Conservation (phyloP, 768 basidiomycete species). For the Leccinum olivaceopallidum region DNA sequence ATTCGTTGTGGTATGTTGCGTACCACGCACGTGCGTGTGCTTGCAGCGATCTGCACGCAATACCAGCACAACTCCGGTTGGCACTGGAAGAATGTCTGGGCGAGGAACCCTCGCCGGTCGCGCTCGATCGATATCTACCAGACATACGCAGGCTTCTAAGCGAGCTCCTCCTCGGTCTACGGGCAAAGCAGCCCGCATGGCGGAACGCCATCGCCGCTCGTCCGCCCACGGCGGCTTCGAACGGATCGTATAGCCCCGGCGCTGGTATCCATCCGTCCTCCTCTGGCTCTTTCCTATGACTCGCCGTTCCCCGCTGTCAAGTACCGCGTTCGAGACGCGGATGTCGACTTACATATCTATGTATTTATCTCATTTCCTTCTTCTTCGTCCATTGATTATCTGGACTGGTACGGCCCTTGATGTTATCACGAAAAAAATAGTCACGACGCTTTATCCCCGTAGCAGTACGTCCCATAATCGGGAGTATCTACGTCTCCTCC, state of each 20-base stretch:
- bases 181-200: conserved; percentile 44
- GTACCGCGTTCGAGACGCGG: background rate
- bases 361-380: background rate
- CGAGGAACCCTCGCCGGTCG: conserved; percentile 37
- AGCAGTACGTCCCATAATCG: background rate
- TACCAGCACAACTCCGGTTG: conserved; percentile 39
- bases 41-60: conserved; percentile 40
- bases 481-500: background rate
- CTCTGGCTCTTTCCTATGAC: conserved; percentile 13
- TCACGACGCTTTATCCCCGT: background rate
- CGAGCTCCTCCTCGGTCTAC: conserved; percentile 42
- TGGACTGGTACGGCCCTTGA: background rate
- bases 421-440: background rate
- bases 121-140: conserved; percentile 40
- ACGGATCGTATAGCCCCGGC: conserved; percentile 2
- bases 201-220: conserved; percentile 15
- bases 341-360: background rate
- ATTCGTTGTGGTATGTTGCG: background rate
- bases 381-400: background rate
- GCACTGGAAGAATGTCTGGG: conserved; percentile 47
- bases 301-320: background rate
- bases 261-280: background rate
- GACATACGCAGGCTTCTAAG: conserved; percentile 36
- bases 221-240: conserved; percentile 11
- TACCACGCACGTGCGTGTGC: background rate